These are phyloP conservation scores for Acanthamoeba triangularis DNA, from an alignment of 208 protist genomes.

Conservation along the genomic window DNA sequence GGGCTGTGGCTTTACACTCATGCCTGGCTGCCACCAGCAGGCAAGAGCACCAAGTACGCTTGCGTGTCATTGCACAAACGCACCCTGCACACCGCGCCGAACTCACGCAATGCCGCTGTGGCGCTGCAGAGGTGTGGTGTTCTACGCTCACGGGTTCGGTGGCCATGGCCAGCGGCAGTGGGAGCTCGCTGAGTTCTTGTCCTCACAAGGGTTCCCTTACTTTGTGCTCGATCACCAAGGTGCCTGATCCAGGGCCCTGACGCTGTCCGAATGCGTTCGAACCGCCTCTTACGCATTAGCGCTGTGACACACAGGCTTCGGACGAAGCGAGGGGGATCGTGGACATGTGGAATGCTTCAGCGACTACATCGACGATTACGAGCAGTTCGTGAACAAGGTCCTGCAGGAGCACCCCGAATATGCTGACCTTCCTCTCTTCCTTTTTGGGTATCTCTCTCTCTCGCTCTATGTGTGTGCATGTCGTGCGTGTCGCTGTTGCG, in stretches of 20 bases:
- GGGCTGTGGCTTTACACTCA: slow-evolving; percentile 70
- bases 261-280: neutral
- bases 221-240: slow-evolving; percentile 60
- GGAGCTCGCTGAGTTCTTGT: slow-evolving; percentile 5
- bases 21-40: neutral
- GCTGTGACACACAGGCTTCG: slow-evolving; percentile 6
- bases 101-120: neutral
- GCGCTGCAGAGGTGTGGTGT: neutral
- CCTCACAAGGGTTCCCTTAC: neutral
- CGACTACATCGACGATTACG: slow-evolving; percentile 66
- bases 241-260: neutral
- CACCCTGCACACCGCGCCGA: too few species aligned
- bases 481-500: neutral
- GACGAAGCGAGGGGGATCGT: slow-evolving; percentile 64
- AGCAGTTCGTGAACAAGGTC: slow-evolving; percentile 55
- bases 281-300: too few species aligned
- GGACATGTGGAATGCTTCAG: slow-evolving; percentile 51
- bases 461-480: neutral
- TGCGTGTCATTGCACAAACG: too few species aligned
- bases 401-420: neutral
- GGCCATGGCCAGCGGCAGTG: slow-evolving; percentile 40
- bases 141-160: slow-evolving; percentile 58
- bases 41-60: neutral
- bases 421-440: neutral
- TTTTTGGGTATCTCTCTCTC: neutral